These are phyloP conservation scores for Pythium oligandrum DNA, from an alignment of 352 stramenopile genomes.

Conservation along the genomic window DNA sequence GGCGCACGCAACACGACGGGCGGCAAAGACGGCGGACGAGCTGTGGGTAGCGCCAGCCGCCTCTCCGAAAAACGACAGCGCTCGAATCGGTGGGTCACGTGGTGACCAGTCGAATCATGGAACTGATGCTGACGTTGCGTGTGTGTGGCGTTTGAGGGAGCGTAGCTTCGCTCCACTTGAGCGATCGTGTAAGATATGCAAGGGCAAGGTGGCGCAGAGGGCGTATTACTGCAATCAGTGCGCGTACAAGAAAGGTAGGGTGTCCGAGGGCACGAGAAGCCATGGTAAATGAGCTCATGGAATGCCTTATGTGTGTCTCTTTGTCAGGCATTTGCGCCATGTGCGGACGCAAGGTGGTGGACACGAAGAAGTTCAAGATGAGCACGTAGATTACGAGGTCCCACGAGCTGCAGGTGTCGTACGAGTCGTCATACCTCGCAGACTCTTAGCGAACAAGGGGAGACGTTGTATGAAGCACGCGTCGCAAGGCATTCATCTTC, in stretches of 20 bases:
- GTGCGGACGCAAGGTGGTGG: slow-evolving; percentile 56
- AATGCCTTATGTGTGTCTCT: too few relatives aligned
- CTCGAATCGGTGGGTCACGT: slow-evolving; percentile 23
- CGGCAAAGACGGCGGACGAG: slow-evolving; percentile 44
- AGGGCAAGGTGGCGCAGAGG: slow-evolving; percentile 42
- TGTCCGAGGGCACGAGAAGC: background rate
- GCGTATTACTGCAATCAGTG: slow-evolving; percentile 73
- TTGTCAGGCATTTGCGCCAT: slow-evolving; percentile 54
- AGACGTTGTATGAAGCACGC: too few relatives aligned
- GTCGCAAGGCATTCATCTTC: too few relatives aligned
- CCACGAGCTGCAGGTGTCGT: background rate
- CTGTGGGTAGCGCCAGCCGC: slow-evolving; percentile 30
- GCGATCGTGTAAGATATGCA: slow-evolving; percentile 64
- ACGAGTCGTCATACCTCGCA: too few relatives aligned
- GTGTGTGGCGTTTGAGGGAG: background rate
- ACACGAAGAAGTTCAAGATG: slow-evolving; percentile 73
- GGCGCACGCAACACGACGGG: slow-evolving; percentile 52
- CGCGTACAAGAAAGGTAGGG: slow-evolving; percentile 71
- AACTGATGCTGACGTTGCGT: slow-evolving; percentile 1
- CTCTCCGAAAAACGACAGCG: slow-evolving; percentile 41
- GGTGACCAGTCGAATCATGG: too few relatives aligned
- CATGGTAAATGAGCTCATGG: background rate
- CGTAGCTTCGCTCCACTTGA: slow-evolving; percentile 44
- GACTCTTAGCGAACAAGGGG: too few relatives aligned
- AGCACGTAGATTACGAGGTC: slow-evolving; percentile 4